phyloP scores from a whole-genome alignment of 1,139 yeast species.

The Ogataea hybrid region DNA sequence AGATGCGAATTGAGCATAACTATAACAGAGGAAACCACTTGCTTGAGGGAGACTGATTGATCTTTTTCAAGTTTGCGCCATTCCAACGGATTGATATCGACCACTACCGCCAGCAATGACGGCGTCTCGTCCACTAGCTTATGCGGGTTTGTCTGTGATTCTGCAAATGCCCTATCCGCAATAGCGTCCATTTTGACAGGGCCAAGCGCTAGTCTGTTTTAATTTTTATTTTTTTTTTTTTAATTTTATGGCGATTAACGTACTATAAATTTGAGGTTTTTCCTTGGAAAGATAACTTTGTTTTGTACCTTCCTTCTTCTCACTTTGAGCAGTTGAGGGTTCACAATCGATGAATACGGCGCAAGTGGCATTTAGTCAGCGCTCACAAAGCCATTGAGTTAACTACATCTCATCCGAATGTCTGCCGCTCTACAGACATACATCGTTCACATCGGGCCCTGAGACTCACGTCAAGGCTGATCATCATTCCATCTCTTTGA shows the following conservation, averaged over 20 bases:
- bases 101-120: slow-evolving; percentile 71
- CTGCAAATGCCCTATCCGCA: slow-evolving; percentile 63
- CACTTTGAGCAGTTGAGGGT: no score
- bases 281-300: no score
- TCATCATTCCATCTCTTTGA: no score
- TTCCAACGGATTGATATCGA: slow-evolving; percentile 76
- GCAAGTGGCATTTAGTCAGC: no score
- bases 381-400: no score
- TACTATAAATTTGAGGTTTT: background rate
- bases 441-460: no score
- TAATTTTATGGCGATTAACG: background rate
- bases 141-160: slow-evolving; percentile 33
- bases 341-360: no score
- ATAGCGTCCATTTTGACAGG: slow-evolving; percentile 62
- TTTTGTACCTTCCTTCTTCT: no score
- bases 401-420: no score
- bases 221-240: background rate
- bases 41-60: slow-evolving; percentile 41
- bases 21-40: slow-evolving; percentile 57
- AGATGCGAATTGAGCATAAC: slow-evolving; percentile 84
- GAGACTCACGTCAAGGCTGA: no score
- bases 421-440: no score
- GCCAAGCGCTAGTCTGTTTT: background rate
- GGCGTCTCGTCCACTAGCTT: slow-evolving; percentile 63
- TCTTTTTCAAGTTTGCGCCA: slow-evolving; percentile 60